Conservation (phyloP, 495 filamentous ascomycete species). For the Eremomyces bilateralis region DNA sequence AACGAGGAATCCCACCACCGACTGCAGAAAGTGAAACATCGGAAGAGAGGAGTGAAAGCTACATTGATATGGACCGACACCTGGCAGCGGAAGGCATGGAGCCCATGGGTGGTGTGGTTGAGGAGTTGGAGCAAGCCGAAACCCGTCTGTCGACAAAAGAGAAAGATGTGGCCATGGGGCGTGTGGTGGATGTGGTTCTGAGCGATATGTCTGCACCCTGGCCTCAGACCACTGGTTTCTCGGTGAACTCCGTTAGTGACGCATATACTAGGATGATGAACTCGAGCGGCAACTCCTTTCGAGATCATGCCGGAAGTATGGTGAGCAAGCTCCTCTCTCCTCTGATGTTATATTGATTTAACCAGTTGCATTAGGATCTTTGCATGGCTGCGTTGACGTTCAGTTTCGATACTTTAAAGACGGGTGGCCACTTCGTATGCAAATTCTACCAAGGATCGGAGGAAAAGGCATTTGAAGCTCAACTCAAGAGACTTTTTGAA, state of each 20-base stretch:
- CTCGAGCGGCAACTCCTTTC: constrained; percentile 66
- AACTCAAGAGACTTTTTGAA: constrained; percentile 49
- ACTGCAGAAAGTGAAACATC: too few relatives aligned
- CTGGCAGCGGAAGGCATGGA: constrained; percentile 10
- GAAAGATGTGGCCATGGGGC: constrained; percentile 16
- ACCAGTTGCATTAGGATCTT: too few relatives aligned
- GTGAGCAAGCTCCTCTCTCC: constrained; percentile 30
- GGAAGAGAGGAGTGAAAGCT: constrained; percentile 17
- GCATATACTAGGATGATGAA: constrained; percentile 98
- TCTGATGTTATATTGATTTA: background rate
- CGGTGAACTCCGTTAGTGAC: constrained; percentile 72
- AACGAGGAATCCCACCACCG: too few relatives aligned
- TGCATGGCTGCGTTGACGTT: constrained; percentile 71
- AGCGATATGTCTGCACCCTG: constrained; percentile 99
- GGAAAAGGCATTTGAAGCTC: constrained; percentile 52
- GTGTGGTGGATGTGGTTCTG: constrained; percentile 77
- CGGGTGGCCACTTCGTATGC: constrained; percentile 76
- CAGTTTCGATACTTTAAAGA: constrained; percentile 57
- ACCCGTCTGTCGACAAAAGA: constrained; percentile 9
- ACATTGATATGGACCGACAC: constrained; percentile 18
- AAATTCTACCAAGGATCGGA: constrained; percentile 91
- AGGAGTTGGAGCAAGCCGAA: constrained; percentile 7
- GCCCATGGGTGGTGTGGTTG: constrained; percentile 5
- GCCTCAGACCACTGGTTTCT: constrained; percentile 53
- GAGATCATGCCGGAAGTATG: constrained; percentile 90